Evolutionary conservation across 1,284 basidiomycete genomes (phyloP).

Genomic region (Ceratobasidium sp.): DNA sequence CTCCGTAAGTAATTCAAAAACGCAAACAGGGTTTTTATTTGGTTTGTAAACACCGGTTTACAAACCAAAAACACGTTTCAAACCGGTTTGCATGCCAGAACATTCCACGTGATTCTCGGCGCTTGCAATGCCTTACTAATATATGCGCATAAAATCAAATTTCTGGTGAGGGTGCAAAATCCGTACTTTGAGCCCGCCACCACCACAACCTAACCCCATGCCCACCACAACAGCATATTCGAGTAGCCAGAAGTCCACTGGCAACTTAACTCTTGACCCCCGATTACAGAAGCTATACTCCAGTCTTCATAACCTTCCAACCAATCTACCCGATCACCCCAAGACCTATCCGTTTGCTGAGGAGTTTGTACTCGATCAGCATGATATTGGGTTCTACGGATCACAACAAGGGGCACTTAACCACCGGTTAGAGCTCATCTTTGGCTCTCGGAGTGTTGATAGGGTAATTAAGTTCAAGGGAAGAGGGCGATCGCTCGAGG

Average conservation of each 20-base stretch:
- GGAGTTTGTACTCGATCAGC: too few relatives aligned
- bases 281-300: too few relatives aligned
- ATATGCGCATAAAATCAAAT: background rate
- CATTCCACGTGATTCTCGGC: slow-evolving; percentile 10
- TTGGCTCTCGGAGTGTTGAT: slow-evolving; percentile 2
- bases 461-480: slow-evolving; percentile 2
- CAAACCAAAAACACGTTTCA: background rate
- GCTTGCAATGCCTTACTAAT: background rate
- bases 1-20: too few relatives aligned
- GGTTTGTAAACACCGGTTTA: background rate
- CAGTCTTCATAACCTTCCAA: too few relatives aligned
- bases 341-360: too few relatives aligned
- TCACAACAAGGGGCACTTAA: slow-evolving; percentile 3
- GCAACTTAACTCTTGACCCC: too few relatives aligned
- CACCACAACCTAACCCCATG: background rate
- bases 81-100: slow-evolving; percentile 20
- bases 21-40: background rate
- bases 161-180: background rate
- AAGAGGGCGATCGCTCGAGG: slow-evolving; percentile 4
- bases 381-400: slow-evolving; percentile 24
- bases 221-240: background rate
- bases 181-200: background rate
- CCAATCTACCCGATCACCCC: too few relatives aligned
- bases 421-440: slow-evolving; percentile 5
- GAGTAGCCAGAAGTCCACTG: too few relatives aligned